A percentile compares a stretch with the other conserved stretches of the same genome.
phyloP scores from a whole-genome alignment of 1,284 basidiomycete species.

The Moesziomyces antarcticus region DNA sequence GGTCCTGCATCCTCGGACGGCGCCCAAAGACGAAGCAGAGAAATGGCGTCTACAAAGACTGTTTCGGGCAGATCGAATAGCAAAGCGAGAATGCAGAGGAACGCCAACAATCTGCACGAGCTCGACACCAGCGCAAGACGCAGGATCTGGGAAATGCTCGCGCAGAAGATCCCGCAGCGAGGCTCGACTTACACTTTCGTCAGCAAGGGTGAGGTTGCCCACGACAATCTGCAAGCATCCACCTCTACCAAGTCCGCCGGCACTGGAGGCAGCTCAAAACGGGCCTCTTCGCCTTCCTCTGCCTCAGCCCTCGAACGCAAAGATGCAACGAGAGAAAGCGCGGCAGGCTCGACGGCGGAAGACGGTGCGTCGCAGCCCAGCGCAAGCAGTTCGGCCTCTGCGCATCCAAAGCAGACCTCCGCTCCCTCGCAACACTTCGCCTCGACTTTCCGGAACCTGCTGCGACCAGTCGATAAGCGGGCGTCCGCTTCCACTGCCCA shows the following conservation, averaged over 20 bases:
- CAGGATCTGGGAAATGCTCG: slow-evolving; percentile 49
- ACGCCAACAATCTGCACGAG: slow-evolving; percentile 27
- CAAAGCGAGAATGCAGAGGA: slow-evolving; percentile 24
- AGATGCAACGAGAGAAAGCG: background rate
- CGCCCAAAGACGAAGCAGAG: slow-evolving; percentile 18
- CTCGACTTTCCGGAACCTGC: slow-evolving; percentile 41
- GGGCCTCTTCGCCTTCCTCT: slow-evolving; percentile 1
- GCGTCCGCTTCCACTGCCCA: slow-evolving; percentile 17
- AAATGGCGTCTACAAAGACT: slow-evolving; percentile 1
- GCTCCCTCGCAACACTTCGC: slow-evolving; percentile 33
- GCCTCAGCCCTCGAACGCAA: background rate
- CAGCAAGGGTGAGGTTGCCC: slow-evolving; percentile 47
- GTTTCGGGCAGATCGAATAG: slow-evolving; percentile 22
- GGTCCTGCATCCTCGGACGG: slow-evolving; percentile 2
- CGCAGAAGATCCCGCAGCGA: slow-evolving; percentile 46
- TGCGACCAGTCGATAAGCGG: slow-evolving; percentile 41
- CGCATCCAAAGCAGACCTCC: slow-evolving; percentile 11
- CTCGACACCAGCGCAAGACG: slow-evolving; percentile 37
- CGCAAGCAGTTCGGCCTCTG: background rate
- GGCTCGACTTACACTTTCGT: slow-evolving; percentile 49
- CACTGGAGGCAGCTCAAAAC: slow-evolving; percentile 10
- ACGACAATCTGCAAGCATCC: slow-evolving; percentile 34
- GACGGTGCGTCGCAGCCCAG: background rate
- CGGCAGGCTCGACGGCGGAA: slow-evolving; percentile 7
- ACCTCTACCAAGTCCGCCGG: slow-evolving; percentile 15